phyloP scores from a whole-genome alignment of 805 yeast genomes.

The Starmerella khaoyaiensis region DNA sequence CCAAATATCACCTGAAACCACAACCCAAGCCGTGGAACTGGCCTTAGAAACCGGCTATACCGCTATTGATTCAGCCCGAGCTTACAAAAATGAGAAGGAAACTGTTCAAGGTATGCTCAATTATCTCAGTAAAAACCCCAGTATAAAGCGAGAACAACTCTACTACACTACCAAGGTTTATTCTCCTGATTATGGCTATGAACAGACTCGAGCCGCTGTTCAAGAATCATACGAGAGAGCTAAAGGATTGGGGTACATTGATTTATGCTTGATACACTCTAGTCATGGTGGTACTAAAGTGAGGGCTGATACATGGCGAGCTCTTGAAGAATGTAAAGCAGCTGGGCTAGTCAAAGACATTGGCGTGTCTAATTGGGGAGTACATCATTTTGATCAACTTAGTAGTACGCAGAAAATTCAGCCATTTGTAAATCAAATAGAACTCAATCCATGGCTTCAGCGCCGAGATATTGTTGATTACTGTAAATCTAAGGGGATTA shows the following conservation, averaged over 20 bases:
- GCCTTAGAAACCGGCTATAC: constrained; percentile 58
- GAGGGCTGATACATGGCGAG: constrained; percentile 41
- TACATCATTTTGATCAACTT: constrained; percentile 43
- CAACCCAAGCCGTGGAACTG: constrained; percentile 34
- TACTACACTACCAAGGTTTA: constrained; percentile 57
- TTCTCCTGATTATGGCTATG: constrained; percentile 46
- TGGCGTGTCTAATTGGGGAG: constrained; percentile 56
- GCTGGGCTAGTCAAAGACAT: constrained; percentile 38
- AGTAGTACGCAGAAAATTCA: constrained; percentile 29
- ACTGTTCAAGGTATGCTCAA: constrained; percentile 28
- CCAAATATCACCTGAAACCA: constrained; percentile 15
- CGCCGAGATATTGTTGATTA: constrained; percentile 47
- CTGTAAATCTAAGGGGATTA: constrained; percentile 41
- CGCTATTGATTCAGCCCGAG: constrained; percentile 58
- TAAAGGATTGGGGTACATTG: constrained; percentile 47
- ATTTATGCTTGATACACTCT: constrained; percentile 52
- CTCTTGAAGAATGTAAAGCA: constrained; percentile 43
- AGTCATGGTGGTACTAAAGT: constrained; percentile 24
- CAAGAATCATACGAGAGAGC: constrained; percentile 40
- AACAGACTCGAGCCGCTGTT: constrained; percentile 45
- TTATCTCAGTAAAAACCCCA: constrained; percentile 20
- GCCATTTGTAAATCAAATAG: constrained; percentile 71
- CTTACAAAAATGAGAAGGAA: constrained; percentile 51
- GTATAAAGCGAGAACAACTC: constrained; percentile 38
- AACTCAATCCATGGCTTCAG: constrained; percentile 76